Evolutionary conservation across 495 filamentous ascomycete species (phyloP).

Genomic region (Penicillium canescens): DNA sequence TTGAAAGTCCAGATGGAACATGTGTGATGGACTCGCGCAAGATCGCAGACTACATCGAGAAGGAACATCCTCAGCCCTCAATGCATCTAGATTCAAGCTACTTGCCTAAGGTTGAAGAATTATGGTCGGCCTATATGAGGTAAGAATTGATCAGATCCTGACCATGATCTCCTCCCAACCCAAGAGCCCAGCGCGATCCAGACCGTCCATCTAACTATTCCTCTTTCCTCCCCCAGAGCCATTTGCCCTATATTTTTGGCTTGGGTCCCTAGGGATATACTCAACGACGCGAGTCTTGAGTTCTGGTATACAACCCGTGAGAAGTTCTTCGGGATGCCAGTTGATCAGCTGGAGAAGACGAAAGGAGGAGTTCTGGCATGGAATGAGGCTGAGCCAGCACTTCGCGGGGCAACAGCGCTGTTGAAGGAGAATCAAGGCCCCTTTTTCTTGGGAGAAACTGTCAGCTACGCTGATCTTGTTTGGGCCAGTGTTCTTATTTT

Average conservation of each 20-base stretch:
- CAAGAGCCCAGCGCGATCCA: no score
- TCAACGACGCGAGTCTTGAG: slow-evolving; percentile 36
- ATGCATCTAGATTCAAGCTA: slow-evolving; percentile 51
- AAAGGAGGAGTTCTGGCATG: slow-evolving; percentile 42
- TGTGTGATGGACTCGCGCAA: slow-evolving; percentile 56
- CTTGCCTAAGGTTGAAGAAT: slow-evolving; percentile 27
- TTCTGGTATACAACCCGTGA: slow-evolving; percentile 49
- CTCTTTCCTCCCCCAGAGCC: not conserved
- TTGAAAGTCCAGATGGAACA: slow-evolving; percentile 49
- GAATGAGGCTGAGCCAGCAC: slow-evolving; percentile 28
- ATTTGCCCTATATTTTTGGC: slow-evolving; percentile 32
- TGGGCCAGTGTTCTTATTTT: slow-evolving; percentile 34
- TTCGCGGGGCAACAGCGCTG: slow-evolving; percentile 44
- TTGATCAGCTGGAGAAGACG: slow-evolving; percentile 40
- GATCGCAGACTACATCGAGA: slow-evolving; percentile 56
- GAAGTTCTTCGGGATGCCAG: slow-evolving; percentile 38
- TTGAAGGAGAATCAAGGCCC: slow-evolving; percentile 54
- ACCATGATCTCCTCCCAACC: no score
- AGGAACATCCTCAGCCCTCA: slow-evolving; percentile 50
- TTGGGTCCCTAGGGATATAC: slow-evolving; percentile 32
- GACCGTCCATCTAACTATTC: no score
- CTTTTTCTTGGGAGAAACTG: slow-evolving; percentile 40
- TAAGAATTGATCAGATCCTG: no score
- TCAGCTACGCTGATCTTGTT: slow-evolving; percentile 39
- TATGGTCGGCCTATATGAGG: slow-evolving; percentile 13